Conservation (phyloP, 805 yeast species). For the Trichomonascus vanleenenianus region DNA sequence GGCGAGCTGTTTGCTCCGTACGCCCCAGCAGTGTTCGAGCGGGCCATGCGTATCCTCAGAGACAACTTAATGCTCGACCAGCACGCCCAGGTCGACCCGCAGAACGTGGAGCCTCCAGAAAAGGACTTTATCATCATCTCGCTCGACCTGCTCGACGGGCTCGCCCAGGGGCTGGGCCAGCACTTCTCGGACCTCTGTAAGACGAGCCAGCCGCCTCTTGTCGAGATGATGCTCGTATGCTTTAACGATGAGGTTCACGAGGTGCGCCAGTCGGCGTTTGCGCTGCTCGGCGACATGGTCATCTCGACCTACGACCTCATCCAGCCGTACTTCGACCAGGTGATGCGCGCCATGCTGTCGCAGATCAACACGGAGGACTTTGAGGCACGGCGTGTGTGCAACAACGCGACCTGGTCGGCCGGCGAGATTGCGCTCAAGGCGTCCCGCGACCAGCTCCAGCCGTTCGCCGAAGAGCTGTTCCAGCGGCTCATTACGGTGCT, state of each 20-base stretch:
- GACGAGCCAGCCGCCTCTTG: slow-evolving; percentile 31
- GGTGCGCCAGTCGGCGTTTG: slow-evolving; percentile 90
- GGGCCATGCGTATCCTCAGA: slow-evolving; percentile 65
- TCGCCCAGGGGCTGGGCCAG: slow-evolving; percentile 77
- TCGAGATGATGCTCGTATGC: slow-evolving; percentile 59
- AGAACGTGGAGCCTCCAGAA: slow-evolving; percentile 54
- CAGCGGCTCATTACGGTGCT: slow-evolving; percentile 53
- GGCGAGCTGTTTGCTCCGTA: slow-evolving; percentile 82
- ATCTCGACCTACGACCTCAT: slow-evolving; percentile 43
- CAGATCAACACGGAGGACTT: slow-evolving; percentile 48
- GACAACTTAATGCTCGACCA: slow-evolving; percentile 62
- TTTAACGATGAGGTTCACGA: slow-evolving; percentile 72
- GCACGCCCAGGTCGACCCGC: slow-evolving; percentile 55
- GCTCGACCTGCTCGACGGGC: slow-evolving; percentile 83
- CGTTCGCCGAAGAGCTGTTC: slow-evolving; percentile 48
- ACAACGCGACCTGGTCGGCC: slow-evolving; percentile 89
- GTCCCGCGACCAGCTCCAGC: slow-evolving; percentile 33
- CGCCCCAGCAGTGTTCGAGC: slow-evolving; percentile 76
- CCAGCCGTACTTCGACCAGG: slow-evolving; percentile 25
- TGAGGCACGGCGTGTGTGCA: slow-evolving; percentile 63
- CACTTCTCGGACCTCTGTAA: slow-evolving; percentile 45
- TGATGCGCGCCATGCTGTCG: slow-evolving; percentile 43
- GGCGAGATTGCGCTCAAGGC: slow-evolving; percentile 76
- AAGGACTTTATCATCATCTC: slow-evolving; percentile 86
- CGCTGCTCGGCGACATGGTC: slow-evolving; percentile 84